Evolutionary conservation across 805 yeast species (phyloP).

Genomic region (Schizosaccharomyces lindneri): DNA sequence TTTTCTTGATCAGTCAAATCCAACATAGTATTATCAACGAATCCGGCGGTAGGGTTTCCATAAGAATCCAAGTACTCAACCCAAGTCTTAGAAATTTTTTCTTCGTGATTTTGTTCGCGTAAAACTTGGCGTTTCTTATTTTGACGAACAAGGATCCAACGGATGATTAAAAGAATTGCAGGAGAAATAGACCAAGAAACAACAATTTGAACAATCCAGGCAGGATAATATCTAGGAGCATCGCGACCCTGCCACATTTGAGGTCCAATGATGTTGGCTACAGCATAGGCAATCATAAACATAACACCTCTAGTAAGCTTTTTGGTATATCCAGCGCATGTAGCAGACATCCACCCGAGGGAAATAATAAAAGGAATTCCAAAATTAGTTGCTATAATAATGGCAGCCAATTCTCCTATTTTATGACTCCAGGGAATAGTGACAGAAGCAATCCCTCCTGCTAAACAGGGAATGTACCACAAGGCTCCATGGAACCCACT

Average conservation of each 20-base stretch:
- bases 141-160: conserved; percentile 22
- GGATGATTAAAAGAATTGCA: conserved; percentile 16
- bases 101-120: not conserved
- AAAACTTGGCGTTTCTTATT: conserved; percentile 18
- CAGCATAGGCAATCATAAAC: conserved; percentile 23
- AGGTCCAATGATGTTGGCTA: conserved; percentile 29
- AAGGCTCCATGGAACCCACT: conserved; percentile 14
- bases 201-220: conserved; percentile 27
- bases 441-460: conserved; percentile 20
- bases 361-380: conserved; percentile 10
- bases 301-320: conserved; percentile 22
- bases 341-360: conserved; percentile 15
- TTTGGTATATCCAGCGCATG: conserved; percentile 30
- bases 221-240: conserved; percentile 21
- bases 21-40: conserved; percentile 21
- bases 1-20: conserved; percentile 33
- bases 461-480: conserved; percentile 16
- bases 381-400: conserved; percentile 19
- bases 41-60: conserved; percentile 7
- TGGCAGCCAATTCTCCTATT: conserved; percentile 18
- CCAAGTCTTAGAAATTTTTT: not conserved
- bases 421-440: conserved; percentile 20
- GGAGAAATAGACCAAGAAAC: conserved; percentile 15
- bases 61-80: not conserved
- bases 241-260: conserved; percentile 22